These are phyloP conservation scores for Eutrema japonicum DNA, from an alignment of 345 rosid species.

Conservation along the genomic window DNA sequence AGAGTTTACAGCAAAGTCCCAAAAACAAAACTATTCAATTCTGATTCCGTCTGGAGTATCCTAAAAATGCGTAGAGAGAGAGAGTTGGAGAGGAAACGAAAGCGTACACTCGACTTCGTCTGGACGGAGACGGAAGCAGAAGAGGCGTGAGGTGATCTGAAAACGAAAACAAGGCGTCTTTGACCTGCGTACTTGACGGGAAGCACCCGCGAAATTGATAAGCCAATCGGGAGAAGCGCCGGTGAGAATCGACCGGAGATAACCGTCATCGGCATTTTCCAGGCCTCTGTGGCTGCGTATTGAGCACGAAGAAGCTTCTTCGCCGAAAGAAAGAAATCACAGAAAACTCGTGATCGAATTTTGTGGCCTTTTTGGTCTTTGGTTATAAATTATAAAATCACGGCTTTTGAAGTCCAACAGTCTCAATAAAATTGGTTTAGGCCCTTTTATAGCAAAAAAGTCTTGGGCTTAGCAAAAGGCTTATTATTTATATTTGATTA, in stretches of 20 bases:
- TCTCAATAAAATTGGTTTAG: not conserved
- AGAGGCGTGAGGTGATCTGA: constrained; percentile 49
- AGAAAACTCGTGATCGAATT: not conserved
- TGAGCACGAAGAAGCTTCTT: constrained; percentile 41
- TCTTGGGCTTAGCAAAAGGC: not conserved
- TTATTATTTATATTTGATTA: not conserved
- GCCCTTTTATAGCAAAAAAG: not conserved
- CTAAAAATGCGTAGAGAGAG: not conserved
- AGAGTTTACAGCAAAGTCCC: not conserved
- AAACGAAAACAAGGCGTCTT: constrained; percentile 2
- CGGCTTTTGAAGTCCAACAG: constrained; percentile 1
- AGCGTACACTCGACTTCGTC: constrained; percentile 51
- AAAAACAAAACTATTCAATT: not conserved
- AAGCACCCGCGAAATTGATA: constrained; percentile 32
- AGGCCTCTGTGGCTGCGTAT: constrained; percentile 25
- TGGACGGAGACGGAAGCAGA: constrained; percentile 54
- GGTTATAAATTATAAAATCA: not conserved
- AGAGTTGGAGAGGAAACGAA: not conserved
- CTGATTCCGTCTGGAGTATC: not conserved
- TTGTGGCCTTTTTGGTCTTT: not conserved
- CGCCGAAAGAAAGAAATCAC: constrained; percentile 4
- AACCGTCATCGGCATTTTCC: constrained; percentile 32
- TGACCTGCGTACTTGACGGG: constrained; percentile 16
- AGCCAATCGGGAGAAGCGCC: constrained; percentile 18
- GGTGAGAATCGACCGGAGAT: constrained; percentile 39